A percentile compares a stretch with the other conserved stretches of the same genome.
Evolutionary conservation across 2,329 filamentous ascomycete genomes (phyloP).

Genomic region (Sordariomycetes sp.): DNA sequence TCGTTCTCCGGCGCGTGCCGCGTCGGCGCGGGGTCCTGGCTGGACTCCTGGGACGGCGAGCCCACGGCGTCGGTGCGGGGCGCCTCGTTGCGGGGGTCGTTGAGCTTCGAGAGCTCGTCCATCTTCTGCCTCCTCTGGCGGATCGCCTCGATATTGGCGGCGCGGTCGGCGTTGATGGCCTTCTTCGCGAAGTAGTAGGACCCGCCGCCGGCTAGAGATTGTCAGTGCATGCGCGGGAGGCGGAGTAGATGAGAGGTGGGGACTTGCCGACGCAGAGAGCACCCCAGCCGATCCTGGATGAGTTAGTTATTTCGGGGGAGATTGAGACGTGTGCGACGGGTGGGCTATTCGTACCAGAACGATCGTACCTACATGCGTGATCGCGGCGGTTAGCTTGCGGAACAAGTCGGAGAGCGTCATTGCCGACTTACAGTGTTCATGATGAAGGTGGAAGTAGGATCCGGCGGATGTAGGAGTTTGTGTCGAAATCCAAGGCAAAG

Average conservation of each 20-base stretch:
- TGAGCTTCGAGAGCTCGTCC: not conserved
- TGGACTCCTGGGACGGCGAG: slow-evolving; percentile 60
- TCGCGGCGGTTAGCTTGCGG: slow-evolving; percentile 11
- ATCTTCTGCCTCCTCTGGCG: slow-evolving; percentile 49
- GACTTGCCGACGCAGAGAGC: slow-evolving; percentile 67
- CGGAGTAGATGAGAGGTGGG: not conserved
- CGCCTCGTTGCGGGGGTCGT: slow-evolving; percentile 25
- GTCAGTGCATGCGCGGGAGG: slow-evolving; percentile 5
- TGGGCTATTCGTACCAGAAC: slow-evolving; percentile 40
- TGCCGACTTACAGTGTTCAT: slow-evolving; percentile 41
- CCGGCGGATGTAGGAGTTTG: not conserved
- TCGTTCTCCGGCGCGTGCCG: slow-evolving; percentile 65
- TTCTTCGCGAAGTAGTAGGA: slow-evolving; percentile 95
- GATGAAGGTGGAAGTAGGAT: slow-evolving; percentile 10
- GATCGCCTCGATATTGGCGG: slow-evolving; percentile 53
- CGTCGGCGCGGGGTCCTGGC: slow-evolving; percentile 72
- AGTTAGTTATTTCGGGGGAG: not conserved
- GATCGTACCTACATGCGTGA: slow-evolving; percentile 38
- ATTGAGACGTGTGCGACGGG: slow-evolving; percentile 6
- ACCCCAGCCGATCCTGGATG: slow-evolving; percentile 74
- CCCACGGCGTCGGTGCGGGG: slow-evolving; percentile 44
- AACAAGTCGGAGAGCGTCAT: not conserved
- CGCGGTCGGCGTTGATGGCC: slow-evolving; percentile 83
- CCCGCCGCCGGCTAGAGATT: slow-evolving; percentile 59
- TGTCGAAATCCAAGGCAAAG: not conserved